A percentile compares a stretch with the other conserved stretches of the same genome.
Conservation (phyloP, 208 protist genomes). For the Leishmania tropica region DNA sequence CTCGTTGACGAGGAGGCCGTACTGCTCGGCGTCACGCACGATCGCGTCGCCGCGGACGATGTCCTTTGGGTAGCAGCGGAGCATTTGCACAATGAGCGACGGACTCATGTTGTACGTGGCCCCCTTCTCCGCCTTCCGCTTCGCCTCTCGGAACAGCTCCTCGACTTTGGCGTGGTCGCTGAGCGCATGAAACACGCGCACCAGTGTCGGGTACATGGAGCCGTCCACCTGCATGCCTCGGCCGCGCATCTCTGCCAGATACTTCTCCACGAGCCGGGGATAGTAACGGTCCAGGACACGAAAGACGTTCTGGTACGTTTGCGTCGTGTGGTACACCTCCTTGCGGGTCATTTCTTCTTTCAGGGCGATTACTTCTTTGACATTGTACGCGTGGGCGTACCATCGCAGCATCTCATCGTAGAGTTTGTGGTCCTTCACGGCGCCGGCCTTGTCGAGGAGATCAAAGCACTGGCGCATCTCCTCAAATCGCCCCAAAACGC, state of each 20-base stretch:
- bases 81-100: slow-evolving; percentile 64
- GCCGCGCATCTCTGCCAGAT: slow-evolving; percentile 79
- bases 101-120: slow-evolving; percentile 46
- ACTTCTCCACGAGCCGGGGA: slow-evolving; percentile 87
- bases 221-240: slow-evolving; percentile 77
- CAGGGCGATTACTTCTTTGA: slow-evolving; percentile 87
- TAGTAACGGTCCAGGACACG: slow-evolving; percentile 90
- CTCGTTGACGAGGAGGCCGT: slow-evolving; percentile 68
- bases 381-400: slow-evolving; percentile 83
- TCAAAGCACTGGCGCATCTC: slow-evolving; percentile 82
- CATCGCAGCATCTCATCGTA: slow-evolving; percentile 93
- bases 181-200: slow-evolving; percentile 85
- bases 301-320: slow-evolving; percentile 88
- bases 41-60: slow-evolving; percentile 47
- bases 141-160: slow-evolving; percentile 78
- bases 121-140: slow-evolving; percentile 45
- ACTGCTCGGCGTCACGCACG: slow-evolving; percentile 70
- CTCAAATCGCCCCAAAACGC: slow-evolving; percentile 74
- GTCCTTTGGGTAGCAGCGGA: slow-evolving; percentile 62
- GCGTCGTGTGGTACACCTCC: slow-evolving; percentile 77
- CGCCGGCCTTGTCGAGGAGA: slow-evolving; percentile 43
- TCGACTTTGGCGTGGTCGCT: slow-evolving; percentile 63
- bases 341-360: slow-evolving; percentile 88
- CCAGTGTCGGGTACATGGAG: slow-evolving; percentile 85
- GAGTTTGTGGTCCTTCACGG: slow-evolving; percentile 66